Evolutionary conservation across 192 early-diverging fungal genomes (phyloP).

Genomic region (Coemansia sp.): DNA sequence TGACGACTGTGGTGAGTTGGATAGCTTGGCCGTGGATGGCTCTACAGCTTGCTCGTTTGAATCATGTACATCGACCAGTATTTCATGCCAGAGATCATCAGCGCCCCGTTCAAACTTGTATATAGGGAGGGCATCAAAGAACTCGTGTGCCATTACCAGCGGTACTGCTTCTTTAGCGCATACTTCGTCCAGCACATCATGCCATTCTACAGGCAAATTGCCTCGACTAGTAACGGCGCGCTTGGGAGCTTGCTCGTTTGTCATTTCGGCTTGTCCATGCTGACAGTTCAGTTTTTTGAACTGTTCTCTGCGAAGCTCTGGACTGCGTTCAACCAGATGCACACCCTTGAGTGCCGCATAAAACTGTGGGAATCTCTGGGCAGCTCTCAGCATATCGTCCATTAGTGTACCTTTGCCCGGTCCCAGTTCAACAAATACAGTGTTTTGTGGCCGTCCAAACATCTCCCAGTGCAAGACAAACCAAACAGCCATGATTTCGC

Average conservation of each 20-base stretch:
- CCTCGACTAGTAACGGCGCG: constrained; percentile 1
- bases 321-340: constrained; percentile 84
- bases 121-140: constrained; percentile 94
- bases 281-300: constrained; percentile 52
- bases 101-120: constrained; percentile 69
- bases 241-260: background rate
- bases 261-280: background rate
- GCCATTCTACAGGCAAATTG: constrained; percentile 56
- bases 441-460: constrained; percentile 57
- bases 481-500: constrained; percentile 91
- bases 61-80: constrained; percentile 82
- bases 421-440: constrained; percentile 76
- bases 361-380: constrained; percentile 68
- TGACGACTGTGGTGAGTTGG: constrained; percentile 1
- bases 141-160: constrained; percentile 88
- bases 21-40: background rate
- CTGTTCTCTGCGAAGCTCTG: constrained; percentile 67
- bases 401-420: constrained; percentile 95
- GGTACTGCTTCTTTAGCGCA: constrained; percentile 57
- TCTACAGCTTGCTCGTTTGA: constrained; percentile 10
- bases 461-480: constrained; percentile 78
- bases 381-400: constrained; percentile 82
- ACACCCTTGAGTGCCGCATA: constrained; percentile 61
- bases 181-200: constrained; percentile 63
- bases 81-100: constrained; percentile 81